Conservation (phyloP, 306 rosid species). For the Sesbania bispinosa region DNA sequence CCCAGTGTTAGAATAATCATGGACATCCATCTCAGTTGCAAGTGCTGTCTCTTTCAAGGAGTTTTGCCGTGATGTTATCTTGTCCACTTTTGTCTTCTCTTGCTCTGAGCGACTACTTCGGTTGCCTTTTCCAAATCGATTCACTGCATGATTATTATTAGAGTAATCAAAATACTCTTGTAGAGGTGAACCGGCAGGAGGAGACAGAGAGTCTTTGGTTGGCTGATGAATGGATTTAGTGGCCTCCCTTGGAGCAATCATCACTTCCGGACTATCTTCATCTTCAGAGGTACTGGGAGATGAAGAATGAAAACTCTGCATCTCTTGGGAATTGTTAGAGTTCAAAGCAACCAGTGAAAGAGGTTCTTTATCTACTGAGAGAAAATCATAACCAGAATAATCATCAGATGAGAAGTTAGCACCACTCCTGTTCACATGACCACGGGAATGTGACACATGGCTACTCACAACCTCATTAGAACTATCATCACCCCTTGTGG, state of each 20-base stretch:
- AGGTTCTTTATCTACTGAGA: slow-evolving; percentile 73
- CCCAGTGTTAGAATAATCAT: slow-evolving; percentile 68
- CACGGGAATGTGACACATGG: slow-evolving; percentile 37
- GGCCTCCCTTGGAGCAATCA: slow-evolving; percentile 43
- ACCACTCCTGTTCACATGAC: slow-evolving; percentile 39
- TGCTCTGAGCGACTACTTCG: slow-evolving; percentile 89
- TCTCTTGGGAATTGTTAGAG: slow-evolving; percentile 60
- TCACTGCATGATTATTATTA: slow-evolving; percentile 49
- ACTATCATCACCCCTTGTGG: slow-evolving; percentile 39
- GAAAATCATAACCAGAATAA: slow-evolving; percentile 87
- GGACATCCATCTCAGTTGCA: slow-evolving; percentile 95
- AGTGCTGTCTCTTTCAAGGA: slow-evolving; percentile 74
- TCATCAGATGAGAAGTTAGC: slow-evolving; percentile 87
- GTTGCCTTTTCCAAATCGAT: slow-evolving; percentile 74
- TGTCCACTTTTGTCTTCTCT: slow-evolving; percentile 66
- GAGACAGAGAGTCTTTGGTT: slow-evolving; percentile 50
- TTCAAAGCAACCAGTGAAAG: slow-evolving; percentile 40
- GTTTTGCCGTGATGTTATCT: slow-evolving; percentile 68
- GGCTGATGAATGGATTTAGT: slow-evolving; percentile 43
- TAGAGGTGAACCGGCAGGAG: slow-evolving; percentile 81
- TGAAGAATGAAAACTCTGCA: slow-evolving; percentile 67
- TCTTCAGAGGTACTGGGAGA: slow-evolving; percentile 76
- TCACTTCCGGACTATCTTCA: slow-evolving; percentile 60
- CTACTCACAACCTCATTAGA: slow-evolving; percentile 40
- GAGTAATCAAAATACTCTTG: slow-evolving; percentile 76